phyloP scores from a whole-genome alignment of 495 filamentous ascomycete species.

The Aspergillus indologenus region DNA sequence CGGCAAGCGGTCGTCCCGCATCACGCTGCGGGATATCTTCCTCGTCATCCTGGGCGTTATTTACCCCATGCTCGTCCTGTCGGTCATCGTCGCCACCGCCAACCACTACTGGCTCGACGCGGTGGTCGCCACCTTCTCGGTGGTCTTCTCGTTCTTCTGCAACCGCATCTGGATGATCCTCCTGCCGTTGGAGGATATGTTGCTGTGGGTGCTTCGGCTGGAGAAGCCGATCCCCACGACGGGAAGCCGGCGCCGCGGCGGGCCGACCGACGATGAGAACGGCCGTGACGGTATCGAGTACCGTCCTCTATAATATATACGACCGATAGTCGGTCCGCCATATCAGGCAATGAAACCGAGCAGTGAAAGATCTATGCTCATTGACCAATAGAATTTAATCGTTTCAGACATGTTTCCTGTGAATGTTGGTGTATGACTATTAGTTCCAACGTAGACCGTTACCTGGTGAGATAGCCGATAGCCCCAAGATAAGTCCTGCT shows the following conservation, averaged over 20 bases:
- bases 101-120: constrained; percentile 68
- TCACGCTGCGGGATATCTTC: constrained; percentile 35
- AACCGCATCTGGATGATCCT: constrained; percentile 55
- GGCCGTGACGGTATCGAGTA: not conserved
- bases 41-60: constrained; percentile 48
- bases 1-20: constrained; percentile 36
- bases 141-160: constrained; percentile 47
- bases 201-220: constrained; percentile 52
- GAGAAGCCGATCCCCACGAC: constrained; percentile 59
- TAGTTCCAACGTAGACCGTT: too few relatives aligned
- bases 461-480: too few relatives aligned
- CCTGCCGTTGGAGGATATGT: constrained; percentile 54
- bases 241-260: constrained; percentile 32
- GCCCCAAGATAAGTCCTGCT: too few relatives aligned
- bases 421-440: too few relatives aligned
- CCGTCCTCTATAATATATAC: not conserved
- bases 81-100: constrained; percentile 62
- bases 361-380: too few relatives aligned
- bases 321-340: not conserved
- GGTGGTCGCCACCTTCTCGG: constrained; percentile 48
- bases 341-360: too few relatives aligned
- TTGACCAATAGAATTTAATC: too few relatives aligned
- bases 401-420: too few relatives aligned
- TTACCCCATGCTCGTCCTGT: constrained; percentile 58
- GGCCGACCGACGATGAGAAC: constrained; percentile 5